Percentiles rank a stretch among this genome's conserved stretches.
phyloP scores from a whole-genome alignment of 2,329 filamentous ascomycete species.

The Akanthomyces lecanii region DNA sequence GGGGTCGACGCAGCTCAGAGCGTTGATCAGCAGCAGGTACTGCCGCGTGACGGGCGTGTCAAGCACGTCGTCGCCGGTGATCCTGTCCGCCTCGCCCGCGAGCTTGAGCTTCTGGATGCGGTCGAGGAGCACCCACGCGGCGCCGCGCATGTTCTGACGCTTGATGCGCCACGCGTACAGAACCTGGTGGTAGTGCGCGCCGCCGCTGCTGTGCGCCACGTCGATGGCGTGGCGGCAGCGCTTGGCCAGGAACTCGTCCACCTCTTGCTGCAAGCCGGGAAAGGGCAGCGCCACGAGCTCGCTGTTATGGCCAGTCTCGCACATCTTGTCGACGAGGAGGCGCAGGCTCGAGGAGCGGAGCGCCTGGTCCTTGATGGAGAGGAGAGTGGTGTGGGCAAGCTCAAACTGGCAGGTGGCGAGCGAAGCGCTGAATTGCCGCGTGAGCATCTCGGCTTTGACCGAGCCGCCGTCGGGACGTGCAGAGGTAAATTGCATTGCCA shows the following conservation, averaged over 20 bases:
- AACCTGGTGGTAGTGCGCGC: slow-evolving; percentile 83
- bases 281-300: slow-evolving; percentile 75
- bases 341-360: slow-evolving; percentile 69
- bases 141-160: slow-evolving; percentile 80
- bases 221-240: slow-evolving; percentile 67
- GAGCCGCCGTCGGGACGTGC: slow-evolving; percentile 30
- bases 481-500: slow-evolving; percentile 63
- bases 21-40: slow-evolving; percentile 90
- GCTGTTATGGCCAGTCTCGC: slow-evolving; percentile 59
- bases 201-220: slow-evolving; percentile 42
- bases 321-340: slow-evolving; percentile 66
- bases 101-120: slow-evolving; percentile 58
- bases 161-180: slow-evolving; percentile 88
- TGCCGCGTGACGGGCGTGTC: slow-evolving; percentile 66
- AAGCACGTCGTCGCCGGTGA: slow-evolving; percentile 51
- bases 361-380: slow-evolving; percentile 65
- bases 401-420: slow-evolving; percentile 76
- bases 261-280: slow-evolving; percentile 67
- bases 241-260: slow-evolving; percentile 72
- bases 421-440: slow-evolving; percentile 78
- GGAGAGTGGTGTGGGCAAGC: slow-evolving; percentile 74
- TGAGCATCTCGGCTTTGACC: slow-evolving; percentile 68
- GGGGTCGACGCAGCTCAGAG: slow-evolving; percentile 76
- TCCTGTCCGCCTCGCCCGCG: slow-evolving; percentile 55
- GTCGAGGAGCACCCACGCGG: slow-evolving; percentile 58